Conservation (phyloP, 2,329 filamentous ascomycete genomes). For the Aspergillus versicolor region DNA sequence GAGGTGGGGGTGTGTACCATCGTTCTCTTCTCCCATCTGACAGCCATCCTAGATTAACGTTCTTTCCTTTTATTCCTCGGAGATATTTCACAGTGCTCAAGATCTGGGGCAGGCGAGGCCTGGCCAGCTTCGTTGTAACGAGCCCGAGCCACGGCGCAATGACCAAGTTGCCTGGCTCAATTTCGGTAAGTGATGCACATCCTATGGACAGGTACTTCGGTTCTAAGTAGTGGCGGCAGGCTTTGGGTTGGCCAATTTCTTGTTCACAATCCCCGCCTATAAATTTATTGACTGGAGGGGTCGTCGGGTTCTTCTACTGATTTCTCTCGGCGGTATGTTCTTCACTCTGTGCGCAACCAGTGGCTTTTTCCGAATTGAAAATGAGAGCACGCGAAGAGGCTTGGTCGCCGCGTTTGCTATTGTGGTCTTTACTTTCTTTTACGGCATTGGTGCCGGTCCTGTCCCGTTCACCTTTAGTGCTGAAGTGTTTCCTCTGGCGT, state of each 20-base stretch:
- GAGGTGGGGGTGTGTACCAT: background rate
- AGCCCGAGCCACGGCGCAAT: background rate
- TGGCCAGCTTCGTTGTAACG: background rate
- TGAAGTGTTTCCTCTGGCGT: slow-evolving; percentile 24
- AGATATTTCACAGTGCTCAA: background rate
- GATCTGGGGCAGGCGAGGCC: background rate
- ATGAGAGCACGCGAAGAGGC: slow-evolving; percentile 14
- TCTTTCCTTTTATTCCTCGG: slow-evolving; percentile 30
- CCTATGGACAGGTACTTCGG: background rate
- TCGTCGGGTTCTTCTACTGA: slow-evolving; percentile 25
- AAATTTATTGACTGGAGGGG: slow-evolving; percentile 25
- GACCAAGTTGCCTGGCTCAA: slow-evolving; percentile 19
- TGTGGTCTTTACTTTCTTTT: slow-evolving; percentile 40
- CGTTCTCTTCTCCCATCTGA: background rate
- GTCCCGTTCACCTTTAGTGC: slow-evolving; percentile 26
- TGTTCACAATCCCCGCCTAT: slow-evolving; percentile 29
- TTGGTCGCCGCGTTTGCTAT: slow-evolving; percentile 23
- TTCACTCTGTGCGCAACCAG: slow-evolving; percentile 25
- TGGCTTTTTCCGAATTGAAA: slow-evolving; percentile 21
- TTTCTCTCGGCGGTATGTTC: slow-evolving; percentile 28
- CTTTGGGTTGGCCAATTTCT: slow-evolving; percentile 29
- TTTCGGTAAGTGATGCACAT: slow-evolving; percentile 17
- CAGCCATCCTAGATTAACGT: slow-evolving; percentile 25
- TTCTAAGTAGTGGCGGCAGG: slow-evolving; percentile 5
- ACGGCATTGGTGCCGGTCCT: slow-evolving; percentile 46